Percentiles rank a stretch among this genome's conserved stretches.
These are phyloP conservation scores for Chytriomyces confervae DNA, from an alignment of 192 early-diverging fungal genomes.

Conservation along the genomic window DNA sequence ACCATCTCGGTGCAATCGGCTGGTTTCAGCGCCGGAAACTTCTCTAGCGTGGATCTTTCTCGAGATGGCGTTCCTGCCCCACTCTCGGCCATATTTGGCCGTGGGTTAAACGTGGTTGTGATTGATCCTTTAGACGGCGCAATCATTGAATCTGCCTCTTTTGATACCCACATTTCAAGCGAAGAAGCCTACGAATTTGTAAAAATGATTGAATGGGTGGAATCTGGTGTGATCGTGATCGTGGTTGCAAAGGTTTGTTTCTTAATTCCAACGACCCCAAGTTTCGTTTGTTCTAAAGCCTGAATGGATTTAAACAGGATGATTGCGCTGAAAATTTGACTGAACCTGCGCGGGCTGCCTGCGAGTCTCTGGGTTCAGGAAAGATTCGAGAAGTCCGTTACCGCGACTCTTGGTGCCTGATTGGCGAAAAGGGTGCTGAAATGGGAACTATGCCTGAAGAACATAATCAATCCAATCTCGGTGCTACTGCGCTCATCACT, in stretches of 20 bases:
- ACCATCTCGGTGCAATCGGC: constrained; percentile 71
- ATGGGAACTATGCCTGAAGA: constrained; percentile 59
- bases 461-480: constrained; percentile 51
- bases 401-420: constrained; percentile 84
- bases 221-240: constrained; percentile 72
- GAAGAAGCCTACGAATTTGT: constrained; percentile 71
- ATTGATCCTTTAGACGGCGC: constrained; percentile 74
- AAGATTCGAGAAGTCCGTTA: constrained; percentile 63
- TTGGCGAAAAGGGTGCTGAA: constrained; percentile 76
- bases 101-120: constrained; percentile 79
- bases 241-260: constrained; percentile 53
- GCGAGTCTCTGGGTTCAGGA: constrained; percentile 66
- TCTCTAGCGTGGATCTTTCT: constrained; percentile 67
- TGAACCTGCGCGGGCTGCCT: constrained; percentile 58
- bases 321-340: constrained; percentile 76
- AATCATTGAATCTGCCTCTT: constrained; percentile 70
- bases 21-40: constrained; percentile 77
- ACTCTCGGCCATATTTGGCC: constrained; percentile 56
- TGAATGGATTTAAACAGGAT: constrained; percentile 48
- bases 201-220: constrained; percentile 67
- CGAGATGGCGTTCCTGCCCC: constrained; percentile 50
- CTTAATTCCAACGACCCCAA: not conserved
- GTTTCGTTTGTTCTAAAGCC: constrained; percentile 13
- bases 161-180: constrained; percentile 73
- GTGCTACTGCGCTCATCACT: constrained; percentile 67